phyloP scores from a whole-genome alignment of 768 basidiomycete species.

The Tubosaeta brunneosetosa region DNA sequence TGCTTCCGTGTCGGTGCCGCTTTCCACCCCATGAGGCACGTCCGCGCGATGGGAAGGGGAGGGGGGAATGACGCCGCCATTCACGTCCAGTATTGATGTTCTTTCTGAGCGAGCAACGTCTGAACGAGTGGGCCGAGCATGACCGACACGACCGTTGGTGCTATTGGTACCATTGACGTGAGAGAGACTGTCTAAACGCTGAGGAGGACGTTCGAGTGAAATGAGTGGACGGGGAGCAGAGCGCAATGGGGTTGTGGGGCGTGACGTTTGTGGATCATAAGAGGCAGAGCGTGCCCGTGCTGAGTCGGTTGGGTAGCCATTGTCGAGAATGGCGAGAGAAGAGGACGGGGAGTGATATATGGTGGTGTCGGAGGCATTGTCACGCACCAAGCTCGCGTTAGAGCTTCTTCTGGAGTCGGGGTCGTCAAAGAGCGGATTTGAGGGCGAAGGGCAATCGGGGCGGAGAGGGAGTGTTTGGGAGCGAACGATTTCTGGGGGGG shows the following conservation, averaged over 20 bases:
- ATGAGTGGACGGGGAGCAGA: slow-evolving; percentile 23
- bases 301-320: slow-evolving; percentile 37
- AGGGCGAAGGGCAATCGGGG: slow-evolving; percentile 27
- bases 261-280: slow-evolving; percentile 20
- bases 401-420: slow-evolving; percentile 15
- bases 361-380: slow-evolving; percentile 25
- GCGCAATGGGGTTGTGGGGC: slow-evolving; percentile 15
- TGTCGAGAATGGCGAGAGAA: slow-evolving; percentile 32
- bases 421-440: slow-evolving; percentile 12
- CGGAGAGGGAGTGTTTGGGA: slow-evolving; percentile 27
- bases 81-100: slow-evolving; percentile 19
- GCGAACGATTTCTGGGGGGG: slow-evolving; percentile 26
- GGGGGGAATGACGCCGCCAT: slow-evolving; percentile 33
- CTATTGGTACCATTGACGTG: slow-evolving; percentile 15
- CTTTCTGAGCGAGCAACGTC: slow-evolving; percentile 18
- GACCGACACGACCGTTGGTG: slow-evolving; percentile 6
- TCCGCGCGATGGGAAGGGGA: slow-evolving; percentile 64
- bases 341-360: slow-evolving; percentile 37
- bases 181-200: slow-evolving; percentile 30
- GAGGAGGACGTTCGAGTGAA: slow-evolving; percentile 33
- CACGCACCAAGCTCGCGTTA: slow-evolving; percentile 24
- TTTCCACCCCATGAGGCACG: slow-evolving; percentile 69
- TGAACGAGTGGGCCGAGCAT: slow-evolving; percentile 8
- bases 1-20: slow-evolving; percentile 66
- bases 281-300: slow-evolving; percentile 38